phyloP scores from a whole-genome alignment of 352 stramenopile genomes.

The Sclerospora graminicola region DNA sequence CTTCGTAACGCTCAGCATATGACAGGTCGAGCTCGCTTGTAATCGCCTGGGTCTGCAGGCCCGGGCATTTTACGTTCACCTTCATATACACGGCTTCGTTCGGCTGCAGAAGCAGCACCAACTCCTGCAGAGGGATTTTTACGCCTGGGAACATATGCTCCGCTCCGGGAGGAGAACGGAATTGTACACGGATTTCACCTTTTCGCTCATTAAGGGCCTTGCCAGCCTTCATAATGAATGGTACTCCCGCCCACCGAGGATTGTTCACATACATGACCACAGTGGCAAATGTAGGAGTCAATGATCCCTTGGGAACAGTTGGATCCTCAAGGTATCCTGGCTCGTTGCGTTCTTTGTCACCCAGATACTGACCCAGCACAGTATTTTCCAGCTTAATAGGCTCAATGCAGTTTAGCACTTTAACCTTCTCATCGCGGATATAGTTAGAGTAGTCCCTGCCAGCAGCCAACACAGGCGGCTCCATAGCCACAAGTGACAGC shows the following conservation, averaged over 20 bases:
- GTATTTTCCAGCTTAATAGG: conserved; percentile 90
- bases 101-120: conserved; percentile 96
- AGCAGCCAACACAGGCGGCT: conserved; percentile 78
- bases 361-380: conserved; percentile 96
- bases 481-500: conserved; percentile 95
- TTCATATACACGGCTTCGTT: conserved; percentile 96
- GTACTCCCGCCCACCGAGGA: conserved; percentile 92
- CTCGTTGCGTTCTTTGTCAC: conserved; percentile 62
- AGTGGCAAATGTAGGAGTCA: conserved; percentile 89
- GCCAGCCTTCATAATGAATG: conserved; percentile 98
- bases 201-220: conserved; percentile 97
- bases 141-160: conserved; percentile 87
- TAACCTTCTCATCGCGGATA: conserved; percentile 97
- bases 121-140: conserved; percentile 89
- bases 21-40: conserved; percentile 95
- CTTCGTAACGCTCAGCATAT: conserved; percentile 86
- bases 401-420: conserved; percentile 94
- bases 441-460: conserved; percentile 86
- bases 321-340: conserved; percentile 93
- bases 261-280: conserved; percentile 92
- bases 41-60: conserved; percentile 85
- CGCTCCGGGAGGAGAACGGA: conserved; percentile 87
- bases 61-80: conserved; percentile 94
- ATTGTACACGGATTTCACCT: conserved; percentile 95
- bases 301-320: conserved; percentile 90